Base-by-base conservation (phyloP, 2,329 filamentous ascomycete genomes). In the Fusarium pseudograminearum region DNA sequence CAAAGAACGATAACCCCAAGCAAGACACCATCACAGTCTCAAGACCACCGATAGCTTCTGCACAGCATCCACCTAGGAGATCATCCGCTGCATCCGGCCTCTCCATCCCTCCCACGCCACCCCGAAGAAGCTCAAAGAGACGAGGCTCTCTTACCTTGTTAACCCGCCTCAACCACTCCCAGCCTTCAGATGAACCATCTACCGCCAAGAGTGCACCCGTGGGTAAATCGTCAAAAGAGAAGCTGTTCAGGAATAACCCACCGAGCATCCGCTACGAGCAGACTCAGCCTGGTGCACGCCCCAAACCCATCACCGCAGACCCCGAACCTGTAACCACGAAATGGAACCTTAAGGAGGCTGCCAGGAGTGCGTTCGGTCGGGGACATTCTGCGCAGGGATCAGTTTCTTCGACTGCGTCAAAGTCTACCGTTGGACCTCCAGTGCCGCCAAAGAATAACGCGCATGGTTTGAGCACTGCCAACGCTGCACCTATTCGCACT, bases 281-380 rank as follows among this genome's bases (percentile, higher is more conserved):
- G 28, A 75, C 73, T 14, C 40, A 65, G 33, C 59, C 73, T 3
- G 73, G 73, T 3, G 66, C 41, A 16, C 69, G 73, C 8, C 73
- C 73, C 1, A 75, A 65, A 7, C 64, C 71, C 1, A 65, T 73
- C 28, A 60, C 70, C 20, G 33, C 65, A 16, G 69, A 69, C 5
- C 62, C 70, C 15, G 61, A 63, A 14, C 66, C 68, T 14, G 56
- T 52, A 12, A 65, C 47, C 47, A 72, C 74, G n/a, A 80, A 74
- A 62, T 77, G 77, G 59, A 78, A 74, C 58, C 67, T 81, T 53
- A 78, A 72, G 56, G 80, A 79, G 54, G 78, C 78, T 15, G 78
- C 79, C 28, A 80, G 73, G 54, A 74, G 78, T 26, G 77, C 77
- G 31, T 73, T 81, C 18, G 63, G 72, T 30, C 56, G 68, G 10